Conservation (phyloP, 306 rosid species). For the Glycine soja region DNA sequence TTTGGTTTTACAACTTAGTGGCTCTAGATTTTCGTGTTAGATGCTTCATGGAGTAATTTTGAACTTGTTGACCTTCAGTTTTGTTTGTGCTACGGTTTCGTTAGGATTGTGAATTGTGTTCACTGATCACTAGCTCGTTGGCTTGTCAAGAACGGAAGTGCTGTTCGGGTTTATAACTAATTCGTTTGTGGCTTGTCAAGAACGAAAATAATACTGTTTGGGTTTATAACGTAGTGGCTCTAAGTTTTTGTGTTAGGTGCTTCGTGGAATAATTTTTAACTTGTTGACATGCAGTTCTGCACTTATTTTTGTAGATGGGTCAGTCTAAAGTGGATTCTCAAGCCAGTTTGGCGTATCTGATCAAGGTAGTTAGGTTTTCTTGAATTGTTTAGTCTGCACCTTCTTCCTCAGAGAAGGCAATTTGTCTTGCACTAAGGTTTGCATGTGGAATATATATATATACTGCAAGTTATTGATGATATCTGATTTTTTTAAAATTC, state of each 20-base stretch:
- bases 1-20: neutral
- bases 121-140: neutral
- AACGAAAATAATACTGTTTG: neutral
- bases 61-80: neutral
- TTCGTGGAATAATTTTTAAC: constrained; percentile 65
- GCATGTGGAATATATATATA: neutral
- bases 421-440: constrained; percentile 18
- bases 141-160: neutral
- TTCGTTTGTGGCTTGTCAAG: constrained; percentile 7
- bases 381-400: constrained; percentile 39
- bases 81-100: neutral
- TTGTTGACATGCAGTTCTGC: constrained; percentile 93
- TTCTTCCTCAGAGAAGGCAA: constrained; percentile 18
- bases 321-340: constrained; percentile 68
- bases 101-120: constrained; percentile 9
- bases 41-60: constrained; percentile 2
- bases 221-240: neutral
- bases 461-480: constrained; percentile 24
- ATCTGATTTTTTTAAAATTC: constrained; percentile 28
- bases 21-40: neutral
- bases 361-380: constrained; percentile 71
- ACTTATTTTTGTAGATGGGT: constrained; percentile 83
- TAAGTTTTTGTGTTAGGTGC: neutral
- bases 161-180: neutral
- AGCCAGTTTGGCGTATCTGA: constrained; percentile 67